phyloP scores from a whole-genome alignment of 2,329 filamentous ascomycete genomes.

The Aspergillus niger region DNA sequence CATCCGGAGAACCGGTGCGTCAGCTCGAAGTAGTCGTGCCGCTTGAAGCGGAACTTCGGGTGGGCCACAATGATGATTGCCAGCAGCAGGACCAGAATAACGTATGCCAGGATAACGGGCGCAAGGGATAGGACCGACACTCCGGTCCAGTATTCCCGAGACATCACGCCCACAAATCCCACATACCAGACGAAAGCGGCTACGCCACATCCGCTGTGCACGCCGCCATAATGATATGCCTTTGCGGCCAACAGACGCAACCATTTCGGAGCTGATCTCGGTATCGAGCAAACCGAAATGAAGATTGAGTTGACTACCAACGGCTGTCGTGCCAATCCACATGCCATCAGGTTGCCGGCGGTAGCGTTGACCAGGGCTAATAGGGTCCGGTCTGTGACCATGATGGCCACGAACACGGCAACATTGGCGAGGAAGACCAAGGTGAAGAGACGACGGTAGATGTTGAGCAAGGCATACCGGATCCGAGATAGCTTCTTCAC shows the following conservation, averaged over 20 bases:
- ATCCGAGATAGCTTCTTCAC: conserved; percentile 31
- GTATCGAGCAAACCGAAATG: conserved; percentile 46
- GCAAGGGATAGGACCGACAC: conserved; percentile 31
- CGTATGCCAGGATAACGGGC: conserved; percentile 58
- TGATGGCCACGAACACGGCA: conserved; percentile 38
- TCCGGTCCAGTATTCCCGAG: conserved; percentile 33
- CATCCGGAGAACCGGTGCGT: conserved; percentile 75
- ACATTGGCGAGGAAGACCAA: conserved; percentile 45
- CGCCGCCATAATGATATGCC: conserved; percentile 57
- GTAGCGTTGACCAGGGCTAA: conserved; percentile 46
- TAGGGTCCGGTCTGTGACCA: conserved; percentile 39
- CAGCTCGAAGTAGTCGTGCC: conserved; percentile 70
- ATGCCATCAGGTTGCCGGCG: conserved; percentile 50
- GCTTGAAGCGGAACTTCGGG: conserved; percentile 62
- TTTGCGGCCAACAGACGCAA: conserved; percentile 52
- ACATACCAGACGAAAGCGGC: conserved; percentile 53
- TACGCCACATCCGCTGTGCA: conserved; percentile 55
- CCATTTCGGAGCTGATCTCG: conserved; percentile 48
- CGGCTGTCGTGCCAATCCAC: conserved; percentile 55
- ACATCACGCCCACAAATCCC: conserved; percentile 40
- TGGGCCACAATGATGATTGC: conserved; percentile 64
- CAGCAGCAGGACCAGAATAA: conserved; percentile 60
- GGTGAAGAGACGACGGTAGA: conserved; percentile 48
- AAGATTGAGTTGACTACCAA: conserved; percentile 57
- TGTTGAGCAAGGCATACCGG: conserved; percentile 41